Evolutionary conservation across 169 alveolate genomes (phyloP), one percentile per base, ranked within the genome.

Genomic region (Eimeria sp.): DNA sequence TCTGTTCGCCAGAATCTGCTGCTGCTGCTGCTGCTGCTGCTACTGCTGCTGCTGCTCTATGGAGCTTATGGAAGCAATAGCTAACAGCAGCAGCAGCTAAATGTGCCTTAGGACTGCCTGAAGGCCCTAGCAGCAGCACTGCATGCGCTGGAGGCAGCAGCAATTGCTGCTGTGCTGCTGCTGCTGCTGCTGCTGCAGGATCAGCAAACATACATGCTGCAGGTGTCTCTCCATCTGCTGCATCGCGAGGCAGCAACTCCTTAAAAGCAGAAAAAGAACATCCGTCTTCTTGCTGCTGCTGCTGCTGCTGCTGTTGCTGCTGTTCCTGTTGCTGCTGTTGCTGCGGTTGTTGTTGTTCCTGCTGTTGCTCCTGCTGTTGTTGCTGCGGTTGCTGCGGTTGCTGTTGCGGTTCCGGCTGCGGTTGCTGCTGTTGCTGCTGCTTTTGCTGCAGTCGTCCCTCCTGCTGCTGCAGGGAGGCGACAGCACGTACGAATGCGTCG

Each of bases 401-500:
- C 18, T 76, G 87, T 4, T 22, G 22, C 40, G 20, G 58, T 22
- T 76, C 20, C 61, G 13, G 54, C 87, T 40, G 87, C 87, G 10
- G 61, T 18, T 76, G 34, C 22, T 43, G 61, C 30, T 76, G 30
- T 22, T 27, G 11, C 16, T 20, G 10, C 13, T 40, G 61, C 87
- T 76, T n/a, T 63, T 76, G 87, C 89, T 45, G 51, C 89, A 18
- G 72, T 45, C 45, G 73, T 30, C 57, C 27, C 47, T 51, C 54
- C 89, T 82, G 89, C 89, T 82, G 89, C 89, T 82, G 70, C 54
- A 82, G 70, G 73, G 89, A 82, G 22, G 72, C 89, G 51, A 34
- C 73, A 51, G 57, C 89, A 9, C 72, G 89, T 34, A 49, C 54
- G 72, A 82, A 82, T 1, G 89, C 89, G 5, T 47, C 89, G 72